phyloP scores from a whole-genome alignment of 176 grass and related monocot species.

The Avena insularis region DNA sequence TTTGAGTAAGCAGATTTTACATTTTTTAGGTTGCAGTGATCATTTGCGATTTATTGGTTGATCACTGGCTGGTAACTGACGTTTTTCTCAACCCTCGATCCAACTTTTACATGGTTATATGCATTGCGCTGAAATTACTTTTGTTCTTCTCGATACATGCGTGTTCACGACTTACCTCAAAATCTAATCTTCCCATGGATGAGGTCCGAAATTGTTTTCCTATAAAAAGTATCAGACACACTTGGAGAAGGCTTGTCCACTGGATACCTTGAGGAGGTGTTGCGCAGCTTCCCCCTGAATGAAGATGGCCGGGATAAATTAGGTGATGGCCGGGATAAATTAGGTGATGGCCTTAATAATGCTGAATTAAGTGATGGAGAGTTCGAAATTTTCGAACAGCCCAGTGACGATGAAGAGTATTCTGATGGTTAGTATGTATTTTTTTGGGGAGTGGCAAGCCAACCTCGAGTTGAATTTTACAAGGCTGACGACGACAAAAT shows the following conservation, averaged over 20 bases:
- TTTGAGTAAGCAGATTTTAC: not conserved
- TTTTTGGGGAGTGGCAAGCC: not conserved
- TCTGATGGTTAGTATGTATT: conserved; percentile 39
- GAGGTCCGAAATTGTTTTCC: conserved; percentile 41
- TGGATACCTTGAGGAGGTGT: conserved; percentile 75
- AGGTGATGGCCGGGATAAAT: conserved; percentile 32
- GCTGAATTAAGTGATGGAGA: conserved; percentile 68
- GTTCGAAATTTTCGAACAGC: conserved; percentile 85
- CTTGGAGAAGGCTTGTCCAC: conserved; percentile 60
- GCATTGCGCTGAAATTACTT: not conserved
- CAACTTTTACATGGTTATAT: not conserved
- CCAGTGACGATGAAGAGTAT: conserved; percentile 63
- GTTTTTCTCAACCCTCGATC: not conserved
- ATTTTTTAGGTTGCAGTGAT: conserved; percentile 6
- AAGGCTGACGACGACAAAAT: not conserved
- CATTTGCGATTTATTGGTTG: not conserved
- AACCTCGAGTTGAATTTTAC: conserved; percentile 20
- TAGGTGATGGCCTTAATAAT: conserved; percentile 18
- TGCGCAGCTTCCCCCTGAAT: conserved; percentile 67
- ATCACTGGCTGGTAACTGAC: not conserved
- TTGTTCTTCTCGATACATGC: conserved; percentile 5
- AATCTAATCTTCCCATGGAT: not conserved
- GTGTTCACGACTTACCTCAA: not conserved
- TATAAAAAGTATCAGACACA: conserved; percentile 48
- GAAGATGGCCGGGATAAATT: conserved; percentile 39